phyloP scores from a whole-genome alignment of 345 rosid species.

The rapeseed (Brassica napus) region Da-Ae NC_063436.1:4969501-4970000 shows the following conservation, averaged over 20 bases:
- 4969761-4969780: conserved; percentile 77
- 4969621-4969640: neutral
- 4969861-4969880: neutral
- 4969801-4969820: conserved; percentile 1
- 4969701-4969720: conserved; percentile 44
- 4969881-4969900: conserved; percentile 24
- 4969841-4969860: neutral
- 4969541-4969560: neutral
- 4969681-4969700: conserved; percentile 54
- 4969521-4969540: neutral
- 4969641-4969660: conserved; percentile 40
- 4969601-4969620: neutral
- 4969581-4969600: conserved; percentile 16
- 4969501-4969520: neutral
- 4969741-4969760: conserved; percentile 75
- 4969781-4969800: conserved; percentile 93
- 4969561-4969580: neutral
- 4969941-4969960: conserved; percentile 61
- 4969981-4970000: conserved; percentile 57
- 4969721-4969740: conserved; percentile 52
- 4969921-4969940: conserved; percentile 55
- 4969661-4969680: conserved; percentile 61
- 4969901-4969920: conserved; percentile 76
- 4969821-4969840: neutral
- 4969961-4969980: conserved; percentile 52